Conservation (phyloP, 345 rosid genomes). For the Eucalyptus pumila region DNA sequence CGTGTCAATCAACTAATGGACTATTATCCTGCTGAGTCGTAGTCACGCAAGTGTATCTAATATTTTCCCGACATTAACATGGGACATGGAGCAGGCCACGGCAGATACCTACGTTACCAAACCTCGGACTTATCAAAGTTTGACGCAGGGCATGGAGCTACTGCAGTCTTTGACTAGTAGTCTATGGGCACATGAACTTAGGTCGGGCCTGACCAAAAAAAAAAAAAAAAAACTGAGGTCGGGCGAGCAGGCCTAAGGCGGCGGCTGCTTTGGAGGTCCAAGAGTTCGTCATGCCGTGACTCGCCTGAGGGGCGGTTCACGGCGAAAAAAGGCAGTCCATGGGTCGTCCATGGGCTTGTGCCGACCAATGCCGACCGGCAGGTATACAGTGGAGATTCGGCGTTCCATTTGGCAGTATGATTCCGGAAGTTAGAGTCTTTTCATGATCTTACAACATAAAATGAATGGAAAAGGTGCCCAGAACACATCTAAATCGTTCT, state of each 20-base stretch:
- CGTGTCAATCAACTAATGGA: no score
- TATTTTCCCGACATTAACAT: neutral
- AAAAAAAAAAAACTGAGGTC: neutral
- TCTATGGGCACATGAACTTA: neutral
- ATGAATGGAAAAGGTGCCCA: neutral
- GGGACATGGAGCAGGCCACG: neutral
- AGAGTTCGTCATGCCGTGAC: neutral
- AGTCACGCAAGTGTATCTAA: no score
- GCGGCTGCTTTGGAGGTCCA: neutral
- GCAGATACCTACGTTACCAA: neutral
- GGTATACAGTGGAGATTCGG: neutral
- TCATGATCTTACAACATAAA: neutral
- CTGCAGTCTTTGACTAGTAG: neutral
- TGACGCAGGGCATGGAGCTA: neutral
- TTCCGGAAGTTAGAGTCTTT: neutral
- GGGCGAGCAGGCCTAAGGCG: neutral
- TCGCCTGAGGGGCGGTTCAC: neutral
- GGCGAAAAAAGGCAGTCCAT: neutral
- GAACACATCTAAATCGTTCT: neutral
- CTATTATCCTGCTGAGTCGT: no score
- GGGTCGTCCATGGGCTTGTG: neutral
- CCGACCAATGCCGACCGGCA: neutral
- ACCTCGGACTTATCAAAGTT: neutral
- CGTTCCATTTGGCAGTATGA: neutral
- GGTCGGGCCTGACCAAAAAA: no score